Evolutionary conservation across 768 basidiomycete genomes (phyloP), one percentile per base, ranked within the genome.

Genomic region (Galerina sulciceps): DNA sequence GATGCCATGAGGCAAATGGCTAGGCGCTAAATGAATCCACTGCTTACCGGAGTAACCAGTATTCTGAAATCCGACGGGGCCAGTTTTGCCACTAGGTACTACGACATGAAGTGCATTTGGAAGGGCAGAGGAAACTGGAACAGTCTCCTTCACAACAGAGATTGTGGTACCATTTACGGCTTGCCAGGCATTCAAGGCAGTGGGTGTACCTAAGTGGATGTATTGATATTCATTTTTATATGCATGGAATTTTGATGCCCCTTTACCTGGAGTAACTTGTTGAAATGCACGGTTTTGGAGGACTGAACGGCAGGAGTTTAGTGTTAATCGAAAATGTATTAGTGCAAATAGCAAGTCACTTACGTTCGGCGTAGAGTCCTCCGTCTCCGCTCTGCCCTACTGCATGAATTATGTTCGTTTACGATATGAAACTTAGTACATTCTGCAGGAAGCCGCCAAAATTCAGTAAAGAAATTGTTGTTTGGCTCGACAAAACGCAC

Each of bases 201-300:
- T 54, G 6, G 46, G 46, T n/a, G 62, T 59, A 17, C 40, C 61
- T 56, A 51, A 18, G 2, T 3, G 8, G 4, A n/a, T 2, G 37
- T 36, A n/a, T n/a, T n/a, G n/a, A n/a, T n/a, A n/a, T n/a, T n/a
- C n/a, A n/a, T n/a, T n/a, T n/a, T n/a, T n/a, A n/a, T n/a, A n/a
- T n/a, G n/a, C n/a, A n/a, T n/a, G n/a, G 15, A 49, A 20, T 13
- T 14, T 37, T 13, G 22, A 13, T 26, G n/a, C 13, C 22, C 11
- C n/a, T n/a, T 34, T 53, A 50, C 65, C 64, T 52, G 61, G 58
- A 20, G 62, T 53, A 5, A 66, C 65, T 31, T 53, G 57, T 23
- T 63, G 65, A 37, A 66, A 66, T 6, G 65, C 65, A 17, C 65
- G 62, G 37, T 63, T 66, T 59, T 61, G 61, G 6, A 66, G 54